phyloP scores from a whole-genome alignment of 176 grass and related monocot species.

The Carex kokanica region DNA sequence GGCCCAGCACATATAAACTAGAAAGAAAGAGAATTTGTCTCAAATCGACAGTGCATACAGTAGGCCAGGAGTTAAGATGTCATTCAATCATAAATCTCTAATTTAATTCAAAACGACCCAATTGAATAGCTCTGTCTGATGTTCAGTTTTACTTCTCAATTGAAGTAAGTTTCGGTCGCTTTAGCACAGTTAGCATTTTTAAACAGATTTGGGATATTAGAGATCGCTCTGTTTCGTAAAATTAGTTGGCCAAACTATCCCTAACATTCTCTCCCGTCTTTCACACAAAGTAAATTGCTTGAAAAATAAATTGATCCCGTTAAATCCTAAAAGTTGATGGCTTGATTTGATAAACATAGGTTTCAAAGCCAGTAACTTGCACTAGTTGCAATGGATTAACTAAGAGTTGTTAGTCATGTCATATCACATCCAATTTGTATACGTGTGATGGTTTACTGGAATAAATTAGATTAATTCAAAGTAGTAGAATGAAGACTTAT shows the following conservation, averaged over 20 bases:
- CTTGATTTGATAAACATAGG: constrained; percentile 4
- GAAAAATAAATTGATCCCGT: not conserved
- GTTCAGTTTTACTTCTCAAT: constrained; percentile 7
- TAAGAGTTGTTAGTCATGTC: not conserved
- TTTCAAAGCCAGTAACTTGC: constrained; percentile 11
- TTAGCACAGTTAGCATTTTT: not conserved
- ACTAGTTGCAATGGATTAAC: not conserved
- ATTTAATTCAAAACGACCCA: not conserved
- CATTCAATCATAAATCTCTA: not conserved
- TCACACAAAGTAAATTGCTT: not conserved
- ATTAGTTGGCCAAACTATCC: constrained; percentile 19
- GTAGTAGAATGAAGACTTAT: constrained; percentile 2
- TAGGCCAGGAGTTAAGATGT: not conserved
- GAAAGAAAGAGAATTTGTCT: not conserved
- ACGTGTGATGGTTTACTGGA: constrained; percentile 14
- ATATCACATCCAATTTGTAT: constrained; percentile 5
- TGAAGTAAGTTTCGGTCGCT: not conserved
- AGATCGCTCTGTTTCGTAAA: not conserved
- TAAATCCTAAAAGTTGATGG: not conserved
- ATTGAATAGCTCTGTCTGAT: not conserved
- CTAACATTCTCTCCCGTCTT: not conserved
- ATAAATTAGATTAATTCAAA: constrained; percentile 12
- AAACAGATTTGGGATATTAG: not conserved
- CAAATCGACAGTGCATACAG: not conserved
- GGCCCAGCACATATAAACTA: not conserved